Conservation (phyloP, 257 asterid genomes). For the Rhazya stricta region DNA sequence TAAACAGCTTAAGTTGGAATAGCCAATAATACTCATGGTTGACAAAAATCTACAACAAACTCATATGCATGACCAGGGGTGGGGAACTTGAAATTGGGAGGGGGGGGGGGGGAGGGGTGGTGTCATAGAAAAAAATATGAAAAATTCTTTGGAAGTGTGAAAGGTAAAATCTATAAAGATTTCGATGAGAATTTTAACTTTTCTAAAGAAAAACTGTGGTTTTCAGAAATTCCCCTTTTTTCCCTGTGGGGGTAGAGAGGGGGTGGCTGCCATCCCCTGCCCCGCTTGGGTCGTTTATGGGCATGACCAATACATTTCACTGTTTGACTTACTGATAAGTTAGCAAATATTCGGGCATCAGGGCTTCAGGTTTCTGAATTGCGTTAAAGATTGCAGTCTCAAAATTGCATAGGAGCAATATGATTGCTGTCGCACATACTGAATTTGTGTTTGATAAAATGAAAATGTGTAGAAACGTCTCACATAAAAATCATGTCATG, state of each 20-base stretch:
- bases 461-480: background rate
- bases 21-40: background rate
- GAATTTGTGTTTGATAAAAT: background rate
- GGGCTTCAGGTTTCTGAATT: background rate
- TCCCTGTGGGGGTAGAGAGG: no score
- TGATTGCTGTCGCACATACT: background rate
- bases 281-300: no score
- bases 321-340: background rate
- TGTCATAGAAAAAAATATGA: no score
- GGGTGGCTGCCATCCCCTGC: no score
- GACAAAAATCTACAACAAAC: background rate
- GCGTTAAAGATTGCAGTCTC: background rate
- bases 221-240: no score
- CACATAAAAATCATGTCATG: slow-evolving; percentile 1
- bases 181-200: no score
- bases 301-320: background rate
- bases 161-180: no score
- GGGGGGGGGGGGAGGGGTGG: no score
- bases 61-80: background rate
- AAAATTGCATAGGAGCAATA: background rate
- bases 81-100: no score
- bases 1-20: background rate
- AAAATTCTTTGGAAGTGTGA: no score
- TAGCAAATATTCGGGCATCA: background rate
- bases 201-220: no score